phyloP scores from a whole-genome alignment of 2,329 filamentous ascomycete genomes.

The Byssoonygena ceratinophila region DNA sequence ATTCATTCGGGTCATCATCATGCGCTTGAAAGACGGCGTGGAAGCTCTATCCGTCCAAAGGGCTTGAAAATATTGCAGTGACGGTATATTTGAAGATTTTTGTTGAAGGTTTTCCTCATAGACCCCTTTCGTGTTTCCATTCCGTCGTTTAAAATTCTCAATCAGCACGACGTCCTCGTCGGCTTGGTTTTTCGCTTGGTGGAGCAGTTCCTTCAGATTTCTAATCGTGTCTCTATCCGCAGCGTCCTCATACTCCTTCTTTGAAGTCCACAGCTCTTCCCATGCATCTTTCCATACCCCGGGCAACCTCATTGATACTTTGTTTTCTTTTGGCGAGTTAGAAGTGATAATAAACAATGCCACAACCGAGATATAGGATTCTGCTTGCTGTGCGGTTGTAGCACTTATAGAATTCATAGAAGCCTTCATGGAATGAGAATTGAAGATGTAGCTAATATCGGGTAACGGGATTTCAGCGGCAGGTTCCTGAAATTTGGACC shows the following conservation, averaged over 20 bases:
- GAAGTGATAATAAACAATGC: conserved; percentile 74
- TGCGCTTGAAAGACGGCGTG: conserved; percentile 55
- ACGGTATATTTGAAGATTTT: neutral
- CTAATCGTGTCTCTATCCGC: conserved; percentile 59
- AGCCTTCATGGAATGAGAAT: conserved; percentile 45
- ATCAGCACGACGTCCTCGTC: conserved; percentile 67
- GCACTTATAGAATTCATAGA: conserved; percentile 67
- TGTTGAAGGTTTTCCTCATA: neutral
- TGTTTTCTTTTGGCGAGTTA: conserved; percentile 72
- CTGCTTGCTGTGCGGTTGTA: conserved; percentile 67
- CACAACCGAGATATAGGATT: conserved; percentile 71
- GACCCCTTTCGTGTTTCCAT: conserved; percentile 18
- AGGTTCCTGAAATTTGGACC: conserved; percentile 64
- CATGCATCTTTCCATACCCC: conserved; percentile 76
- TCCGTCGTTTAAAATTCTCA: conserved; percentile 57
- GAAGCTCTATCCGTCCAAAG: conserved; percentile 45
- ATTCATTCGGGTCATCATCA: conserved; percentile 67
- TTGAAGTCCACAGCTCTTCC: conserved; percentile 61
- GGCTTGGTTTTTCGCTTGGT: conserved; percentile 36
- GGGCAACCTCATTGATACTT: conserved; percentile 67
- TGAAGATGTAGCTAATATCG: conserved; percentile 37
- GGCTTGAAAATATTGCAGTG: conserved; percentile 20
- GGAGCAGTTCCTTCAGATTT: conserved; percentile 43
- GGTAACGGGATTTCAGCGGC: conserved; percentile 35
- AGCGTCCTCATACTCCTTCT: conserved; percentile 59